These are phyloP conservation scores for Aspergillus pseudoviridinutans DNA, from an alignment of 2,329 filamentous ascomycete species.

Conservation along the genomic window DNA sequence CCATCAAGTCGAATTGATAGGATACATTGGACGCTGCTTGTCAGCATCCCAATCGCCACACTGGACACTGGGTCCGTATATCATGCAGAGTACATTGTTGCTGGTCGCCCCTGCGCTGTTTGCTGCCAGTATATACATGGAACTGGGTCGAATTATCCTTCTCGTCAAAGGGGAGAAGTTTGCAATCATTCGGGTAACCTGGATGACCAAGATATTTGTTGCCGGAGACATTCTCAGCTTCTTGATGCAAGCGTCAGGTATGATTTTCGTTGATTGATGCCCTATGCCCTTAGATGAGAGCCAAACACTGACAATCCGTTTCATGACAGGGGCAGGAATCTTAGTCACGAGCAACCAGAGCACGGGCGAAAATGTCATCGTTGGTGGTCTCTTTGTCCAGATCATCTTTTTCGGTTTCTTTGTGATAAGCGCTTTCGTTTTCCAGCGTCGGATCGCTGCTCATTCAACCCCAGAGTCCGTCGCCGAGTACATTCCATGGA, in stretches of 20 bases:
- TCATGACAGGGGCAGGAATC: conserved; percentile 19
- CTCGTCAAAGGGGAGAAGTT: conserved; percentile 19
- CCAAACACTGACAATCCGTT: background rate
- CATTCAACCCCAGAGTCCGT: conserved; percentile 24
- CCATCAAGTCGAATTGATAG: conserved; percentile 47
- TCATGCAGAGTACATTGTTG: conserved; percentile 24
- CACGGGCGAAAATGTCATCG: conserved; percentile 23
- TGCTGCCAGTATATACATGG: conserved; percentile 28
- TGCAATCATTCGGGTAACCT: conserved; percentile 18
- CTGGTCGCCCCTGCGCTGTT: conserved; percentile 22
- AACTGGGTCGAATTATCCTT: conserved; percentile 19
- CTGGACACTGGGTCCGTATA: conserved; percentile 22
- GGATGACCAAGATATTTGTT: conserved; percentile 28
- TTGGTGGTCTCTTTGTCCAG: conserved; percentile 27
- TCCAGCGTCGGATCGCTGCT: conserved; percentile 23
- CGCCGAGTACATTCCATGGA: conserved; percentile 28
- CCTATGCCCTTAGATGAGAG: background rate
- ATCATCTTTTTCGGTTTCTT: conserved; percentile 31
- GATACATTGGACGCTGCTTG: conserved; percentile 49
- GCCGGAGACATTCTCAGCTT: conserved; percentile 27
- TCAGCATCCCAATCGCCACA: conserved; percentile 33
- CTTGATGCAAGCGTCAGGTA: conserved; percentile 27
- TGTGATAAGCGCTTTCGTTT: conserved; percentile 19
- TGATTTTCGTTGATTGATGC: background rate
- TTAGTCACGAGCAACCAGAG: conserved; percentile 14